Evolutionary conservation across 73 alveolate species (phyloP).

Genomic region (Loxodes magnus): DNA sequence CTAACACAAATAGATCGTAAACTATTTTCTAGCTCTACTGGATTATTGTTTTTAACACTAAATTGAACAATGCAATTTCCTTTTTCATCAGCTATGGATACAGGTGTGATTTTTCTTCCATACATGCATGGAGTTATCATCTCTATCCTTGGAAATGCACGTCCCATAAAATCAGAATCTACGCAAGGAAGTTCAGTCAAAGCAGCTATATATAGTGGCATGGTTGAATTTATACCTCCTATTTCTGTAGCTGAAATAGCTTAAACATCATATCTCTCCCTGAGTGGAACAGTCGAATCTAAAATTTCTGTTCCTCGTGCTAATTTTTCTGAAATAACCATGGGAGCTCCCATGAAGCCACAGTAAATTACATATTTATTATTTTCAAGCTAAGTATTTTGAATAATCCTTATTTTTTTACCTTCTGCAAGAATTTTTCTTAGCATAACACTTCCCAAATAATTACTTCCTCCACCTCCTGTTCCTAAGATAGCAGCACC

Average conservation of each 20-base stretch:
- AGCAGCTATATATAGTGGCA: slow-evolving; percentile 11
- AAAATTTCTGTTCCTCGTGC: slow-evolving; percentile 1
- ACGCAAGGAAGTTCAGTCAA: not conserved
- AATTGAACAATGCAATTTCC: not conserved
- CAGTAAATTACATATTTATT: not conserved
- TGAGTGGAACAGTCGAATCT: not conserved
- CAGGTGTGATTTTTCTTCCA: slow-evolving; percentile 7
- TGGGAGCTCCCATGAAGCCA: slow-evolving; percentile 18
- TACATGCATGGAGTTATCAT: slow-evolving; percentile 3
- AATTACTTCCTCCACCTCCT: slow-evolving; percentile 14
- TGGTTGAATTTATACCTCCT: slow-evolving; percentile 16
- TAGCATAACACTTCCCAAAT: slow-evolving; percentile 1
- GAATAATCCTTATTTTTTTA: not conserved
- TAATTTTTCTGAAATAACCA: slow-evolving; percentile 8
- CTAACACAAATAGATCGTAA: not conserved
- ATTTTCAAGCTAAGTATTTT: not conserved
- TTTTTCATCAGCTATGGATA: slow-evolving; percentile 5
- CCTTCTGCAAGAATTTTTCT: not conserved
- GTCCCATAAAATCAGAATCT: slow-evolving; percentile 11
- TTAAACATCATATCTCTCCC: not conserved
- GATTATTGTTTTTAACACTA: not conserved
- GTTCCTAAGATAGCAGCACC: slow-evolving; percentile 16
- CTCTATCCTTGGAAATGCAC: slow-evolving; percentile 13
- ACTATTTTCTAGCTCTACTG: not conserved
- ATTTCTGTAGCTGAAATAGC: slow-evolving; percentile 9